Evolutionary conservation across 345 rosid species (phyloP).

Genomic region (Arabidopsis arenosa): DNA sequence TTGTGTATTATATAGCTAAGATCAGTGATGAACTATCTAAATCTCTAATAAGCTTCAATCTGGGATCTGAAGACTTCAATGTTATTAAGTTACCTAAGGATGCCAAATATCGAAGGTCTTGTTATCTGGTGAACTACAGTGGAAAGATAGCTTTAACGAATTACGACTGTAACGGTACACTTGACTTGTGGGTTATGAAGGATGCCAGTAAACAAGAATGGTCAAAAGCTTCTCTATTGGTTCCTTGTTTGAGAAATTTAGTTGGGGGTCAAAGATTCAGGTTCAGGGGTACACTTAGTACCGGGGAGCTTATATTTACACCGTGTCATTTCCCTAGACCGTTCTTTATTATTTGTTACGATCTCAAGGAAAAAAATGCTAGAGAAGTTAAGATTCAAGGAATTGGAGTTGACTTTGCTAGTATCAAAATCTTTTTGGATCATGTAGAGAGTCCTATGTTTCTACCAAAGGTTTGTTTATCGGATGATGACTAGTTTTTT

Average conservation of each 20-base stretch:
- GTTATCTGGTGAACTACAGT: neutral
- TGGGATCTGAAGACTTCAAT: constrained; percentile 7
- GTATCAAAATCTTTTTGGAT: neutral
- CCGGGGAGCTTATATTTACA: constrained; percentile 3
- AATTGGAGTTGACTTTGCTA: neutral
- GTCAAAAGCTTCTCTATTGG: neutral
- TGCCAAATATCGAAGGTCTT: neutral
- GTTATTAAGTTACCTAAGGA: neutral
- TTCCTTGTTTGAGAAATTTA: neutral
- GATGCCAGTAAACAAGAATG: constrained; percentile 3
- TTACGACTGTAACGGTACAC: neutral
- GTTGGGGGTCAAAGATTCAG: neutral
- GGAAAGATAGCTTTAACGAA: neutral
- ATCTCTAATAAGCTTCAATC: neutral
- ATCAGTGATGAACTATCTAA: no score
- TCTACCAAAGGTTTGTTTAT: neutral
- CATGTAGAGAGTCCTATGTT: neutral
- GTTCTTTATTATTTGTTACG: neutral
- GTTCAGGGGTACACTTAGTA: neutral
- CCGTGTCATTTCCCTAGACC: neutral
- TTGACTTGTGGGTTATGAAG: neutral
- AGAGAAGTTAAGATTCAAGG: neutral
- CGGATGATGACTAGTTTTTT: neutral
- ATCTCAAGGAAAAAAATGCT: neutral
- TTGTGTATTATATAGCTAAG: constrained; percentile 1